These are phyloP conservation scores for Saksenaea oblongispora DNA, from an alignment of 371 early-diverging fungal species.

Conservation along the genomic window DNA sequence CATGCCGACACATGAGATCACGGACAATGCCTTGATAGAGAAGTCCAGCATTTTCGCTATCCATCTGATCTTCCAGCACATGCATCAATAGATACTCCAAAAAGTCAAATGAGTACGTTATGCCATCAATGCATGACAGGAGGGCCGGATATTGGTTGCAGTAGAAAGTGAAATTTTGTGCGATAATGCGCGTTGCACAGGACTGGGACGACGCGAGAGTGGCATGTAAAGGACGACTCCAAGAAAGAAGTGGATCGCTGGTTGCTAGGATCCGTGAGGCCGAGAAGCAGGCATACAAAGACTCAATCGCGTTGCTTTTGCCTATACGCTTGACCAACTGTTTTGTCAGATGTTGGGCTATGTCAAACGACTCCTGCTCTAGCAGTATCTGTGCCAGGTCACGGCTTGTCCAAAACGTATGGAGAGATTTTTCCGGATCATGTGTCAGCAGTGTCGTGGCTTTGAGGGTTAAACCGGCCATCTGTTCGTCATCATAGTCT, in stretches of 20 bases:
- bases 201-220: not conserved
- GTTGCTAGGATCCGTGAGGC: conserved; percentile 10
- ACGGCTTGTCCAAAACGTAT: conserved; percentile 12
- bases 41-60: conserved; percentile 17
- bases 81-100: conserved; percentile 22
- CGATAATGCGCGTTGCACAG: not conserved
- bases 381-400: conserved; percentile 8
- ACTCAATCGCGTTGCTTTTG: conserved; percentile 21
- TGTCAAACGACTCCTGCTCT: not conserved
- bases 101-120: conserved; percentile 31
- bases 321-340: conserved; percentile 8
- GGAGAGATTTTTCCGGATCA: conserved; percentile 14
- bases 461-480: conserved; percentile 1
- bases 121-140: conserved; percentile 37
- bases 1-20: conserved; percentile 30
- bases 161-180: conserved; percentile 26
- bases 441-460: conserved; percentile 7
- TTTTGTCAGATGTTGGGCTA: conserved; percentile 1
- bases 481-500: conserved; percentile 1
- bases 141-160: conserved; percentile 31
- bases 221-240: not conserved
- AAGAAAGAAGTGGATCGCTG: conserved; percentile 15
- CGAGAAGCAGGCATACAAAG: conserved; percentile 18
- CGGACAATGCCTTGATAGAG: conserved; percentile 35
- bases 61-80: conserved; percentile 23